Base-by-base conservation (phyloP, 2,329 filamentous ascomycete genomes). In the Colletotrichum camelliae region DNA sequence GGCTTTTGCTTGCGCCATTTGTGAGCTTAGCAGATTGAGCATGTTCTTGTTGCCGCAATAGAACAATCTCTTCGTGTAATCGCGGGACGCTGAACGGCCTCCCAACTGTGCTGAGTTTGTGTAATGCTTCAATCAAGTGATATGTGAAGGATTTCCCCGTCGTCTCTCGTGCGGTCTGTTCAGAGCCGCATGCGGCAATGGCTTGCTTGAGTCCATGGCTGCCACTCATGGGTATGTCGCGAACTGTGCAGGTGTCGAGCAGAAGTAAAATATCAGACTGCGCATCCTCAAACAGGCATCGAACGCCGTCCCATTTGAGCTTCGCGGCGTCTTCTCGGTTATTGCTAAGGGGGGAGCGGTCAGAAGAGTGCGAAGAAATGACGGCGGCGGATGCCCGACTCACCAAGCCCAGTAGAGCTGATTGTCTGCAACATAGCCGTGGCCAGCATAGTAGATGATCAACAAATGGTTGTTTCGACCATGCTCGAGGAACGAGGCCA, bases 381-480 rank as follows among this genome's bases (percentile, higher is more conserved):
- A 24, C 37, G n/a, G 24, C 27, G 31, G 64, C 58, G 68, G 27
- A 35, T 62, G 37, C 27, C 52, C 69, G 55, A 88, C 91, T 86
- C 87, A 93, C 92, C 90, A 91, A 73, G 92, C 91, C 92, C 92
- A 93, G 81, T 92, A 93, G 31, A 93, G 85, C 82, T 93, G 90
- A 79, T 89, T 89, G 81, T 93, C 90, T 13, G 86, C 79, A 52
- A 90, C 84, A 79, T 89, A 92, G 77, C 91, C 90, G 80, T 92
- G 86, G 35, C 92, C 92, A 77, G 90, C 89, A 81, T 93, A 93
- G 81, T 93, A 93, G 77, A 93, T 88, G 76, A 93, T 91, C 77
- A 93, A 83, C 27, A 93, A 86, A 79, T 93, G 91, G 78, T 92
- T 90, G 37, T 89, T 86, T 48, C 86, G 84, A 33, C 90, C 89